phyloP scores from a whole-genome alignment of 176 grass and related monocot species.

The Alloteropsis semialata region DNA sequence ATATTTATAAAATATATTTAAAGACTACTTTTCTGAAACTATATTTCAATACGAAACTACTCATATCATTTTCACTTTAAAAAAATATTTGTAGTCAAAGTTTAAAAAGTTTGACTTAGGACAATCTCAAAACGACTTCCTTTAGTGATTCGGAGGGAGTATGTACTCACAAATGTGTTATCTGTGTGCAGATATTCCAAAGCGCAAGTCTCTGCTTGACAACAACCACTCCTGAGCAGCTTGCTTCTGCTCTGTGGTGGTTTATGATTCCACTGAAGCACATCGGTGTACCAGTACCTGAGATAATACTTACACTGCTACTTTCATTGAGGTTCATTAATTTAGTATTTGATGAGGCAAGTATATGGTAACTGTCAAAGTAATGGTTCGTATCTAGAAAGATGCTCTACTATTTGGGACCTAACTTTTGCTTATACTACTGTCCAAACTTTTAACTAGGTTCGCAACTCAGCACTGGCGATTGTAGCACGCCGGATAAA shows the following conservation, averaged over 20 bases:
- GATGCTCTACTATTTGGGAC: conserved; percentile 18
- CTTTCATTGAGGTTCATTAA: conserved; percentile 95
- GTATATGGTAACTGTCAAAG: conserved; percentile 23
- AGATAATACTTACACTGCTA: conserved; percentile 89
- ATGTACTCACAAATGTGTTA: conserved; percentile 11
- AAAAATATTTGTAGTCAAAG: too few species aligned
- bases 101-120: too few species aligned
- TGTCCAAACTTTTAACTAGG: conserved; percentile 46
- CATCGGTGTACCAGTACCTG: conserved; percentile 75
- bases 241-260: conserved; percentile 95
- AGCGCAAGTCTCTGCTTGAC: conserved; percentile 92
- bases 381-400: conserved; percentile 6
- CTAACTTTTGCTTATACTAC: conserved; percentile 20
- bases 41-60: too few species aligned
- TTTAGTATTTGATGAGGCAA: conserved; percentile 98
- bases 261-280: conserved; percentile 80
- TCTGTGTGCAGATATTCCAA: conserved; percentile 85
- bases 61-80: too few species aligned
- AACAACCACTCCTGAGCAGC: conserved; percentile 86
- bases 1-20: too few species aligned
- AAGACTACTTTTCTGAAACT: too few species aligned
- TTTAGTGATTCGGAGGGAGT: too few species aligned
- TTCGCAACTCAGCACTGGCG: conserved; percentile 76
- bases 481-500: conserved; percentile 79
- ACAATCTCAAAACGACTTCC: too few species aligned